Conservation (phyloP, 352 stramenopile genomes). For the Synura sp. region DNA sequence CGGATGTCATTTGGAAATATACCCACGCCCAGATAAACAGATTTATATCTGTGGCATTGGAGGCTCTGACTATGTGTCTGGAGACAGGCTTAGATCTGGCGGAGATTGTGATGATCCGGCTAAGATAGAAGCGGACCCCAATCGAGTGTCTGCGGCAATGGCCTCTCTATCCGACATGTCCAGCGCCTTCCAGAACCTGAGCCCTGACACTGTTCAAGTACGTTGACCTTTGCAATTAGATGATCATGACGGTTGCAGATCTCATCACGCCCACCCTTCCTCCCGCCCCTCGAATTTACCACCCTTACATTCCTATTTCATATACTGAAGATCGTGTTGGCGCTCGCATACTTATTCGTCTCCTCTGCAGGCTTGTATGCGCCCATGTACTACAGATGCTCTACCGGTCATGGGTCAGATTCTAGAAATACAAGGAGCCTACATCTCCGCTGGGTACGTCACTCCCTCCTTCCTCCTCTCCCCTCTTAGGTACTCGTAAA, state of each 20-base stretch:
- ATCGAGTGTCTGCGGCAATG: constrained; percentile 57
- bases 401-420: constrained; percentile 67
- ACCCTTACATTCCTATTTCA: too few relatives aligned
- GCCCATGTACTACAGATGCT: constrained; percentile 66
- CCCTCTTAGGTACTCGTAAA: too few relatives aligned
- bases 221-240: too few relatives aligned
- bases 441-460: constrained; percentile 68
- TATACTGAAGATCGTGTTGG: too few relatives aligned
- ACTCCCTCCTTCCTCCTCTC: too few relatives aligned
- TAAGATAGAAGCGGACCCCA: constrained; percentile 51
- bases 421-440: constrained; percentile 58
- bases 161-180: constrained; percentile 57
- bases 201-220: too few relatives aligned
- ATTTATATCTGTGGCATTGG: constrained; percentile 79
- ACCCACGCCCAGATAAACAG: constrained; percentile 64
- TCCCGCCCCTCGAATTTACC: too few relatives aligned
- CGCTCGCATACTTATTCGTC: too few relatives aligned
- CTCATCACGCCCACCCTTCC: too few relatives aligned
- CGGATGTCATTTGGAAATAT: constrained; percentile 63
- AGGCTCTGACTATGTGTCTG: constrained; percentile 60
- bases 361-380: constrained; percentile 65
- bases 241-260: too few relatives aligned
- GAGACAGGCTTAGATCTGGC: constrained; percentile 36
- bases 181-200: constrained; percentile 49
- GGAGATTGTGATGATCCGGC: constrained; percentile 44